phyloP scores from a whole-genome alignment of 306 rosid species.

The Prunus armeniaca region DNA sequence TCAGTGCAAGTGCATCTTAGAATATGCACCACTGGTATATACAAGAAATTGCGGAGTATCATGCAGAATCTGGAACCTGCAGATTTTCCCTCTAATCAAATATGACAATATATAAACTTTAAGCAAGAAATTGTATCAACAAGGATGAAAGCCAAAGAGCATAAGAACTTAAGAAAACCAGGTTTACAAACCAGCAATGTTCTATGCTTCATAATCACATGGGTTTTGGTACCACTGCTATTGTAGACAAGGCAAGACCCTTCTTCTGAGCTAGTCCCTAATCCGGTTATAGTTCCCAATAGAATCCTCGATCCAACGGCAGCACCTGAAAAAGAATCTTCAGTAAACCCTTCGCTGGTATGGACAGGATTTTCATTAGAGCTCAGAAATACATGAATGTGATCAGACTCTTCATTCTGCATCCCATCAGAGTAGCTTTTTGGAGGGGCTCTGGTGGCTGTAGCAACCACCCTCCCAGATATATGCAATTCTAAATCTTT shows the following conservation, averaged over 20 bases:
- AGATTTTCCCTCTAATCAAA: background rate
- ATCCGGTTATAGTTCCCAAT: slow-evolving; percentile 82
- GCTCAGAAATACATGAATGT: slow-evolving; percentile 68
- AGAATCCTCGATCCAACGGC: slow-evolving; percentile 47
- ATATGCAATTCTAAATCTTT: slow-evolving; percentile 77
- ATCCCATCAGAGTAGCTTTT: slow-evolving; percentile 31
- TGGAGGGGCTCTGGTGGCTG: slow-evolving; percentile 65
- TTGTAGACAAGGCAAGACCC: slow-evolving; percentile 77
- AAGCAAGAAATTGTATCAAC: background rate
- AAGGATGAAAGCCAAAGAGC: slow-evolving; percentile 9
- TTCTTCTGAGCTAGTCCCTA: slow-evolving; percentile 80
- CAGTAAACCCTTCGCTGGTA: slow-evolving; percentile 23
- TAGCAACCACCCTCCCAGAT: slow-evolving; percentile 77
- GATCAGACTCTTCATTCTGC: slow-evolving; percentile 53
- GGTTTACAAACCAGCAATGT: slow-evolving; percentile 70
- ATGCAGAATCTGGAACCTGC: background rate
- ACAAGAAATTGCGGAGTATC: background rate
- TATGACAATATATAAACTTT: background rate
- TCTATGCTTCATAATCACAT: slow-evolving; percentile 83
- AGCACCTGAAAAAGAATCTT: slow-evolving; percentile 30
- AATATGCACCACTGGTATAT: background rate
- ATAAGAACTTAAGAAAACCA: slow-evolving; percentile 21
- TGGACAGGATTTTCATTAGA: slow-evolving; percentile 35
- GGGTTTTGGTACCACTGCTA: slow-evolving; percentile 68
- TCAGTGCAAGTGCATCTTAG: background rate